Evolutionary conservation across 2,329 filamentous ascomycete species (phyloP).

Genomic region (Stromatinia cepivora): DNA sequence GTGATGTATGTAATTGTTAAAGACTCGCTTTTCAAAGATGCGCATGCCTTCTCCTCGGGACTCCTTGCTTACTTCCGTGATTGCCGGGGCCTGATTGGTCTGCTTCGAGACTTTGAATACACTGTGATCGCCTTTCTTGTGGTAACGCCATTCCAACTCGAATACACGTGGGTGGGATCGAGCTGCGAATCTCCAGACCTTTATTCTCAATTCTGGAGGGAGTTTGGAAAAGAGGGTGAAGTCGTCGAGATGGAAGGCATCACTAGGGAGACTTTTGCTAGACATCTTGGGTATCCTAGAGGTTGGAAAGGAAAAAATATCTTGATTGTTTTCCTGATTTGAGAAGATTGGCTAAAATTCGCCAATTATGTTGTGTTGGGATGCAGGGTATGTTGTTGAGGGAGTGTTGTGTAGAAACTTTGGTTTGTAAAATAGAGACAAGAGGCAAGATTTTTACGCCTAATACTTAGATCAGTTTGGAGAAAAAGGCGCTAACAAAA

Average conservation of each 20-base stretch:
- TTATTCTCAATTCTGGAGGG: background rate
- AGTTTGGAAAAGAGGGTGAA: constrained; percentile 1
- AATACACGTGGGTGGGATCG: background rate
- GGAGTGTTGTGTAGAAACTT: no score
- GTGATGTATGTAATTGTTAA: background rate
- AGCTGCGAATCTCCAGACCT: background rate
- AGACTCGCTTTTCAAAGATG: background rate
- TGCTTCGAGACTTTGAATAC: background rate
- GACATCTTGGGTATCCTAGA: no score
- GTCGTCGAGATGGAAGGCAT: background rate
- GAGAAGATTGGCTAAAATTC: no score
- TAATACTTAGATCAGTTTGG: no score
- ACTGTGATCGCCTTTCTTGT: background rate
- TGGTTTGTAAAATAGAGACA: no score
- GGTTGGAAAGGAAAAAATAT: no score
- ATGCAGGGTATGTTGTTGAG: no score
- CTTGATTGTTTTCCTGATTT: no score
- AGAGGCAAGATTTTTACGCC: no score
- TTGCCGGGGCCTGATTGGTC: background rate
- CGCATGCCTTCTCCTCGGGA: background rate
- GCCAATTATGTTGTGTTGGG: no score
- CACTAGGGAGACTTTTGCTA: no score
- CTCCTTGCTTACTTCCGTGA: background rate
- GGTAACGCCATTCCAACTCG: background rate
- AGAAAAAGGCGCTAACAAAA: no score